Evolutionary conservation across 192 early-diverging fungal species (phyloP).

Genomic region (Coemansia sp.): DNA sequence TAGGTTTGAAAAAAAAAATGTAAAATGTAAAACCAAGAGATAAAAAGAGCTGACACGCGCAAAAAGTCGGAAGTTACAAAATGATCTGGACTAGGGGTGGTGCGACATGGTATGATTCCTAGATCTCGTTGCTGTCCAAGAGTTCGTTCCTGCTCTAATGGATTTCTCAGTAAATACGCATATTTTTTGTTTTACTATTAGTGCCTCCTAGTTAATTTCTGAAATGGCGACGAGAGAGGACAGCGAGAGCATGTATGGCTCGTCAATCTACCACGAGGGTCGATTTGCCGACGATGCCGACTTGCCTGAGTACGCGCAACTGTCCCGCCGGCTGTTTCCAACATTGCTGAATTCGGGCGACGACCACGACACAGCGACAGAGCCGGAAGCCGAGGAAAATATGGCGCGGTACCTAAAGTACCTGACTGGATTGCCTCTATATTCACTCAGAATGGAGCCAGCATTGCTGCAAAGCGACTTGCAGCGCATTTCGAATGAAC

Average conservation of each 20-base stretch:
- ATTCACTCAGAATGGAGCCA: conserved; percentile 49
- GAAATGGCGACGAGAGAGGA: conserved; percentile 30
- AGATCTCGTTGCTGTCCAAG: too few relatives aligned
- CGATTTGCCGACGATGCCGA: conserved; percentile 39
- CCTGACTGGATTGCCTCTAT: conserved; percentile 39
- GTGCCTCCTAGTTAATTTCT: neutral
- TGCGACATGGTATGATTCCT: neutral
- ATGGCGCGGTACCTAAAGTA: conserved; percentile 53
- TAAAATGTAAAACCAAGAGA: neutral
- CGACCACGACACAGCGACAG: conserved; percentile 1
- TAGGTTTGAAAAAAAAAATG: neutral
- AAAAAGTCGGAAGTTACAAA: neutral
- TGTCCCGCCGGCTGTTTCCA: conserved; percentile 48
- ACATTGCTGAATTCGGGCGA: conserved; percentile 18
- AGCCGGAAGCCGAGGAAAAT: conserved; percentile 39
- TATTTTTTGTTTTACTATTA: neutral
- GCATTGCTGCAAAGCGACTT: conserved; percentile 45
- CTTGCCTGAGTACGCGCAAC: conserved; percentile 50
- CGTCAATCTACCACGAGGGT: conserved; percentile 43
- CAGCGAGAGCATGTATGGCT: conserved; percentile 50
- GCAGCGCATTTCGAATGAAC: conserved; percentile 51
- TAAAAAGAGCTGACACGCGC: too few relatives aligned
- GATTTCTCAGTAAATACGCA: too few relatives aligned
- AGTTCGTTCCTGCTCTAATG: neutral
- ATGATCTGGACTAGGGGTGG: neutral